Evolutionary conservation across 805 yeast genomes (phyloP).

Genomic region (Metschnikowia cerradonensis): DNA sequence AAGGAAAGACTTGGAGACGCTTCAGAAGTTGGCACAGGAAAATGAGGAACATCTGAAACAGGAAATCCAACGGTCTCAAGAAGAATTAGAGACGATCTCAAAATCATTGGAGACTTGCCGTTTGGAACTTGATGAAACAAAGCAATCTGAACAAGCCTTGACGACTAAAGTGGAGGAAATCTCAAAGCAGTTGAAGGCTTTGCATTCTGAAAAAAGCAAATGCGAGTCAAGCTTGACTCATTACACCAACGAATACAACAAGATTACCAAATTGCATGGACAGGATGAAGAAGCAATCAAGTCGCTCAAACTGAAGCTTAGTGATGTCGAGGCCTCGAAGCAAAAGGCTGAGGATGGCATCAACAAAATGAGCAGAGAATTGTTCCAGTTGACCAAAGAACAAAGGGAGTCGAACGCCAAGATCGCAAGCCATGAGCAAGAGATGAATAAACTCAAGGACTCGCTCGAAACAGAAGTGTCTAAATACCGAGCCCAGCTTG

Average conservation of each 20-base stretch:
- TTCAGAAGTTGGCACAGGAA: conserved; percentile 17
- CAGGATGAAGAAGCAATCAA: conserved; percentile 24
- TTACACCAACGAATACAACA: conserved; percentile 30
- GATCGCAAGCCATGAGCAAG: conserved; percentile 42
- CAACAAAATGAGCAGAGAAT: conserved; percentile 84
- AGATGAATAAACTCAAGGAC: conserved; percentile 25
- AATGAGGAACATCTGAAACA: conserved; percentile 20
- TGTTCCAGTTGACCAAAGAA: conserved; percentile 60
- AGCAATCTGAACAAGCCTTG: conserved; percentile 20
- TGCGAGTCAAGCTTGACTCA: conserved; percentile 28
- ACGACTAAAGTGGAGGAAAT: conserved; percentile 20
- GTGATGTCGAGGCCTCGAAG: conserved; percentile 39
- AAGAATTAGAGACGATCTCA: conserved; percentile 21
- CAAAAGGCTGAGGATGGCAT: conserved; percentile 79
- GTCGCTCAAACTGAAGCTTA: conserved; percentile 29
- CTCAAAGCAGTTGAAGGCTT: conserved; percentile 17
- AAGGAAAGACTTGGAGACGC: conserved; percentile 20
- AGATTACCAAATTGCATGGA: conserved; percentile 24
- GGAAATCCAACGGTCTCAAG: conserved; percentile 13
- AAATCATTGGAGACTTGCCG: conserved; percentile 13
- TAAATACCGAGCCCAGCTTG: conserved; percentile 20
- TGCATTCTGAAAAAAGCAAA: conserved; percentile 30
- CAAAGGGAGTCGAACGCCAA: conserved; percentile 48
- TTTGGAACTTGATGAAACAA: conserved; percentile 19
- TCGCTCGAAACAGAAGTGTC: conserved; percentile 32